Conservation (phyloP, 1,284 basidiomycete species). For the Boletus smithii region DNA sequence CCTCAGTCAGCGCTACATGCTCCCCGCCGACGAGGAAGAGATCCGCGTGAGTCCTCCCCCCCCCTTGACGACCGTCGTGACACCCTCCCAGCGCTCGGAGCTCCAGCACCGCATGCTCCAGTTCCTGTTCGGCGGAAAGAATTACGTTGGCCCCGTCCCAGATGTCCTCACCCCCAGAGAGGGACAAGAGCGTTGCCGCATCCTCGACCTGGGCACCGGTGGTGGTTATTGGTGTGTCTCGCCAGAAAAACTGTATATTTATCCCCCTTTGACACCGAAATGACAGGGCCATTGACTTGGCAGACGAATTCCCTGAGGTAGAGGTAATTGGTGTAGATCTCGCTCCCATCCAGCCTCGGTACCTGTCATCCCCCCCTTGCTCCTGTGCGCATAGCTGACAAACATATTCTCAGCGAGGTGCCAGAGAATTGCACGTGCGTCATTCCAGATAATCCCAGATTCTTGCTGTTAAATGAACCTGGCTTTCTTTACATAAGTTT, state of each 20-base stretch:
- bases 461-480: slow-evolving; percentile 5
- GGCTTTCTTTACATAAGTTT: slow-evolving; percentile 42
- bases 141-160: slow-evolving; percentile 60
- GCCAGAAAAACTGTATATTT: slow-evolving; percentile 8
- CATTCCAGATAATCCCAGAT: slow-evolving; percentile 7
- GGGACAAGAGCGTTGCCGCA: slow-evolving; percentile 35
- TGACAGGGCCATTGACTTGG: slow-evolving; percentile 60
- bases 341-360: slow-evolving; percentile 67
- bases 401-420: slow-evolving; percentile 44
- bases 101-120: slow-evolving; percentile 59
- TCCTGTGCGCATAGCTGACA: slow-evolving; percentile 16
- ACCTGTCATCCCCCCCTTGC: slow-evolving; percentile 21
- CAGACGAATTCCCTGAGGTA: slow-evolving; percentile 63
- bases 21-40: slow-evolving; percentile 62
- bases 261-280: slow-evolving; percentile 3
- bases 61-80: slow-evolving; percentile 6
- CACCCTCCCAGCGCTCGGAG: slow-evolving; percentile 49
- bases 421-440: slow-evolving; percentile 66
- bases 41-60: slow-evolving; percentile 42
- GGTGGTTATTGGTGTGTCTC: slow-evolving; percentile 51
- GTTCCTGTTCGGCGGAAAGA: slow-evolving; percentile 59
- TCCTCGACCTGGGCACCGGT: slow-evolving; percentile 68
- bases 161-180: slow-evolving; percentile 41
- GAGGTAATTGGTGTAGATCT: slow-evolving; percentile 67
- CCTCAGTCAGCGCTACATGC: slow-evolving; percentile 51